These are phyloP conservation scores for Capsella rubella DNA, from an alignment of 441 rosid species.

Conservation along the genomic window DNA sequence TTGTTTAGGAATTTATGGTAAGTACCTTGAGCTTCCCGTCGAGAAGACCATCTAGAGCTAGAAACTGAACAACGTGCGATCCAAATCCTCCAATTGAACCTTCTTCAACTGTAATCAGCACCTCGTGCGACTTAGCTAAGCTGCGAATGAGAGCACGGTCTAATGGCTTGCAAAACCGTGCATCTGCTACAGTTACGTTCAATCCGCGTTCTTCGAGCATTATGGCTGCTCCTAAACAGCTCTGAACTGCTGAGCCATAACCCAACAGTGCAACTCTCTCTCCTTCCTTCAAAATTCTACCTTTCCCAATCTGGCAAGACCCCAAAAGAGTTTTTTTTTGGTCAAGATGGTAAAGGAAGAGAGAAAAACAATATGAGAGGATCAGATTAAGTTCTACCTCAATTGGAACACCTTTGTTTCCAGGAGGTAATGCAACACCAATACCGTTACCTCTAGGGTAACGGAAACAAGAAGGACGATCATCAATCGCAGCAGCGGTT, in stretches of 20 bases:
- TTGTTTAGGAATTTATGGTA: neutral
- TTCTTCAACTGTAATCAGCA: slow-evolving; percentile 87
- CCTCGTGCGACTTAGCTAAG: slow-evolving; percentile 82
- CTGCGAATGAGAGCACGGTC: slow-evolving; percentile 76
- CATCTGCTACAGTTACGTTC: slow-evolving; percentile 79
- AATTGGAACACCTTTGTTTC: slow-evolving; percentile 85
- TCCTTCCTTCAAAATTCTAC: slow-evolving; percentile 84
- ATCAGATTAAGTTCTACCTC: slow-evolving; percentile 54
- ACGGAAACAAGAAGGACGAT: slow-evolving; percentile 95
- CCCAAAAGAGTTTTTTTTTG: neutral
- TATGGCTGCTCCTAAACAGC: slow-evolving; percentile 78
- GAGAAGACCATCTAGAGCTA: slow-evolving; percentile 86
- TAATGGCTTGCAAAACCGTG: slow-evolving; percentile 88
- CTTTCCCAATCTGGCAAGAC: slow-evolving; percentile 74
- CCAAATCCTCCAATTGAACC: slow-evolving; percentile 97
- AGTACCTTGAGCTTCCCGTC: slow-evolving; percentile 85
- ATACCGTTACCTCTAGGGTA: slow-evolving; percentile 96
- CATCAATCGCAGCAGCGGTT: slow-evolving; percentile 86
- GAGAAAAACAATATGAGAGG: neutral
- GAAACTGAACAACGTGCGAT: slow-evolving; percentile 91
- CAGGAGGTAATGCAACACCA: slow-evolving; percentile 76
- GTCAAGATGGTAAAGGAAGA: neutral
- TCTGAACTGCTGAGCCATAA: slow-evolving; percentile 86
- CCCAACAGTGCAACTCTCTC: slow-evolving; percentile 87
- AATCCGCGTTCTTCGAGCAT: slow-evolving; percentile 61